These are phyloP conservation scores for Euptelea pleiosperma DNA, from an alignment of 164 flowering plant species.

Conservation along the genomic window DNA sequence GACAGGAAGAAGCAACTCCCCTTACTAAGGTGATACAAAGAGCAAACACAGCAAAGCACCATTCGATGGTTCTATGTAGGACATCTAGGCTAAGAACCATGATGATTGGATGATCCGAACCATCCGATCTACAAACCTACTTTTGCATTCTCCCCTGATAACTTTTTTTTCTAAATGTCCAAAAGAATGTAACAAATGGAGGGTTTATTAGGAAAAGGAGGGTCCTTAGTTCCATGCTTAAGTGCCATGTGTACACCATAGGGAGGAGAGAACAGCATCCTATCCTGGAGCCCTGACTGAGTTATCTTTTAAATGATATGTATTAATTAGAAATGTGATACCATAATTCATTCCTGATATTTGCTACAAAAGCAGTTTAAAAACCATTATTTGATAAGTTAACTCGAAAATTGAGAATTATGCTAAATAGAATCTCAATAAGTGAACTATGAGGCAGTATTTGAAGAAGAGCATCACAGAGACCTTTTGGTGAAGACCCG, in stretches of 20 bases:
- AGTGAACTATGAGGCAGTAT: constrained; percentile 3
- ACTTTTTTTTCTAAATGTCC: neutral
- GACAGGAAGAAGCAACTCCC: no score
- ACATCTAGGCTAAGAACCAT: no score
- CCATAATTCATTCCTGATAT: neutral
- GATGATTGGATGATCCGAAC: neutral
- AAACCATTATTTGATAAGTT: no score
- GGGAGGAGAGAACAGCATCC: neutral
- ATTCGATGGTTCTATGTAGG: no score
- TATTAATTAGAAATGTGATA: neutral
- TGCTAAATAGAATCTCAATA: neutral
- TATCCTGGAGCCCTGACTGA: neutral
- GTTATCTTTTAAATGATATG: neutral
- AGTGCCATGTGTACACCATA: no score
- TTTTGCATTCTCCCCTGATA: neutral
- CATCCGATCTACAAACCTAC: neutral
- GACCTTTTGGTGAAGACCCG: constrained; percentile 85
- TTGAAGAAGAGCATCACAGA: neutral
- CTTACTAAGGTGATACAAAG: no score
- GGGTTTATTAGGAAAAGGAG: neutral
- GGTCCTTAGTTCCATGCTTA: neutral
- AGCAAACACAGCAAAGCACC: no score
- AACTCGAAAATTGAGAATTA: no score
- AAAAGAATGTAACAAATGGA: neutral
- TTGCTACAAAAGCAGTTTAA: neutral